Evolutionary conservation across 306 rosid species (phyloP).

Genomic region (Trifolium repens): DNA sequence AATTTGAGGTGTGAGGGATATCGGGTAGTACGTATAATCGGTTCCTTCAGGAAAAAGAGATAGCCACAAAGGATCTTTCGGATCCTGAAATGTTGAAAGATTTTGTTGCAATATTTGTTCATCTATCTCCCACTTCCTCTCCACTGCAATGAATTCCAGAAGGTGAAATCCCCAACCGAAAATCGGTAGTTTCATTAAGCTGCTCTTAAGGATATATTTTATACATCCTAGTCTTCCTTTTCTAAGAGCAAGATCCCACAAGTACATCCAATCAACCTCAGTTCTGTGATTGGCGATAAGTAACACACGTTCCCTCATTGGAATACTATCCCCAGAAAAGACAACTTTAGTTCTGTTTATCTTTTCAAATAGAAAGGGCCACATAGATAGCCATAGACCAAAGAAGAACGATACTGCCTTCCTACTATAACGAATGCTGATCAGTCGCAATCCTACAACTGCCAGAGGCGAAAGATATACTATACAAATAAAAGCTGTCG

Average conservation of each 20-base stretch:
- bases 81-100: conserved; percentile 69
- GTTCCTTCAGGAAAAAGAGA: conserved; percentile 98
- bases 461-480: conserved; percentile 69
- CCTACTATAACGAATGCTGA: conserved; percentile 71
- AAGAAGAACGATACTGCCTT: conserved; percentile 66
- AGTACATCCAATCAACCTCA: conserved; percentile 99
- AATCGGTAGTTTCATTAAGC: conserved; percentile 92
- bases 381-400: conserved; percentile 78
- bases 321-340: conserved; percentile 80
- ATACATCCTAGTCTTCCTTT: conserved; percentile 79
- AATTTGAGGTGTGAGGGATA: conserved; percentile 41
- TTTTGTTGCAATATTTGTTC: conserved; percentile 58
- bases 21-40: conserved; percentile 72
- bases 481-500: conserved; percentile 79
- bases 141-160: conserved; percentile 92
- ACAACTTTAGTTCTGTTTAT: conserved; percentile 78
- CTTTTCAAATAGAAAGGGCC: conserved; percentile 93
- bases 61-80: conserved; percentile 82
- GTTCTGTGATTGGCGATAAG: conserved; percentile 91
- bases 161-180: conserved; percentile 97
- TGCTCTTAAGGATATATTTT: conserved; percentile 88
- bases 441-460: conserved; percentile 53
- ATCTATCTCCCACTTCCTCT: conserved; percentile 92
- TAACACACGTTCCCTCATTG: conserved; percentile 76
- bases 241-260: conserved; percentile 92